Evolutionary conservation across 257 asterid genomes (phyloP).

Genomic region (Solanum sejunctum): DNA sequence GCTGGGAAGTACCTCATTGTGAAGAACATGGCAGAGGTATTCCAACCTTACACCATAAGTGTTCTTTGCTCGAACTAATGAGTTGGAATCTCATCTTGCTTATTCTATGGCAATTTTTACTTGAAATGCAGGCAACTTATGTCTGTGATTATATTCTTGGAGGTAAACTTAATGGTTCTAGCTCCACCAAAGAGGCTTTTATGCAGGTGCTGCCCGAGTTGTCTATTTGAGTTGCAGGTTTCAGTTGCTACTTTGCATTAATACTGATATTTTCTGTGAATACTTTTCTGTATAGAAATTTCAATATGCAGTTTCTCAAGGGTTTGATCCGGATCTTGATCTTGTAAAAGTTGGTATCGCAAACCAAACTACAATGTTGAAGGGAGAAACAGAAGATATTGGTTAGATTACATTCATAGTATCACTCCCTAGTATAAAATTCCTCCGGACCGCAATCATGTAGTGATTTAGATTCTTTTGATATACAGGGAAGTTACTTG

Average conservation of each 20-base stretch:
- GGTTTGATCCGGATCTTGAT: slow-evolving; percentile 39
- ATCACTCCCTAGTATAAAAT: slow-evolving; percentile 24
- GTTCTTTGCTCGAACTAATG: background rate
- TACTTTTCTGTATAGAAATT: slow-evolving; percentile 60
- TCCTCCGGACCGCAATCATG: background rate
- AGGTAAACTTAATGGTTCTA: slow-evolving; percentile 61
- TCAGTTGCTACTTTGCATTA: background rate
- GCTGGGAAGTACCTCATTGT: slow-evolving; percentile 83
- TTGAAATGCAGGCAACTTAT: slow-evolving; percentile 67
- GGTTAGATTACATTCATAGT: slow-evolving; percentile 8
- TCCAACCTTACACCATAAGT: background rate
- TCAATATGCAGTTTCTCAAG: slow-evolving; percentile 67
- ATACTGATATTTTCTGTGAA: slow-evolving; percentile 7
- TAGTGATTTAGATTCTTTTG: slow-evolving; percentile 1
- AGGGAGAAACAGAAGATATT: slow-evolving; percentile 92
- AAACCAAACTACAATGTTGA: slow-evolving; percentile 97
- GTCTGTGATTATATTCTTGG: slow-evolving; percentile 78
- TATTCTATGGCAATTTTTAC: background rate
- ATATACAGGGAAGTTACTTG: slow-evolving; percentile 39
- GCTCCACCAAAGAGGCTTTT: slow-evolving; percentile 92
- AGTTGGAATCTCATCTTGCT: background rate
- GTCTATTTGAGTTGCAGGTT: background rate
- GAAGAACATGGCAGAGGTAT: slow-evolving; percentile 89
- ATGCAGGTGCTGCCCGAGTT: slow-evolving; percentile 45
- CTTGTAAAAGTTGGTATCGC: slow-evolving; percentile 89